phyloP scores from a whole-genome alignment of 2,329 filamentous ascomycete genomes.

The Zymoseptoria brevis region DNA sequence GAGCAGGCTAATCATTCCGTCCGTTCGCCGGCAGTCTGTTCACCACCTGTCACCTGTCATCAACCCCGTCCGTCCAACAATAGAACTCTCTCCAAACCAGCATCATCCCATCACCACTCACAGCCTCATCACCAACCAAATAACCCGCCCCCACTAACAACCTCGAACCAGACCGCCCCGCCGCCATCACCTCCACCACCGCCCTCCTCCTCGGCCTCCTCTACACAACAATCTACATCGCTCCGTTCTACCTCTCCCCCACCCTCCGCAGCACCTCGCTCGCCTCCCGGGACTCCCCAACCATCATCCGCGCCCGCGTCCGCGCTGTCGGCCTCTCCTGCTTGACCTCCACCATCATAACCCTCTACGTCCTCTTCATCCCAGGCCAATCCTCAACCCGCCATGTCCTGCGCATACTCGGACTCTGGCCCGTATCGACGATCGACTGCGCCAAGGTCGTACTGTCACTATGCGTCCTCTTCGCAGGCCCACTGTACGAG shows the following conservation, averaged over 20 bases:
- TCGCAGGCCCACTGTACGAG: slow-evolving; percentile 78
- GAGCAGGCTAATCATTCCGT: neutral
- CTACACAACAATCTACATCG: slow-evolving; percentile 83
- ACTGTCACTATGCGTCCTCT: slow-evolving; percentile 69
- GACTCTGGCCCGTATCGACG: slow-evolving; percentile 66
- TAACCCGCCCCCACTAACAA: neutral
- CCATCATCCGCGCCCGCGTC: slow-evolving; percentile 80
- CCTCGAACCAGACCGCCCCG: neutral
- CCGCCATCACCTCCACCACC: slow-evolving; percentile 18
- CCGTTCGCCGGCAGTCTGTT: too few relatives aligned
- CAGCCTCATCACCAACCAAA: neutral
- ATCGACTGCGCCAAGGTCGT: slow-evolving; percentile 44
- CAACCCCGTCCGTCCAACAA: neutral
- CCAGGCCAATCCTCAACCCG: slow-evolving; percentile 43
- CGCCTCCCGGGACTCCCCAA: slow-evolving; percentile 77
- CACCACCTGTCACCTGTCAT: neutral
- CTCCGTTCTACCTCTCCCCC: slow-evolving; percentile 78
- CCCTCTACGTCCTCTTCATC: slow-evolving; percentile 57
- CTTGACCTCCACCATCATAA: slow-evolving; percentile 56
- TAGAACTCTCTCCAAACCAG: neutral
- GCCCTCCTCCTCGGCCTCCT: slow-evolving; percentile 40
- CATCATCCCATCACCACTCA: neutral
- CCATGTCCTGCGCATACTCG: slow-evolving; percentile 62
- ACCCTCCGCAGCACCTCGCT: slow-evolving; percentile 70
- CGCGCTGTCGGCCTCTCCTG: slow-evolving; percentile 72